These are phyloP conservation scores for Rubroshorea leprosula DNA, from an alignment of 345 rosid genomes.

Conservation along the genomic window DNA sequence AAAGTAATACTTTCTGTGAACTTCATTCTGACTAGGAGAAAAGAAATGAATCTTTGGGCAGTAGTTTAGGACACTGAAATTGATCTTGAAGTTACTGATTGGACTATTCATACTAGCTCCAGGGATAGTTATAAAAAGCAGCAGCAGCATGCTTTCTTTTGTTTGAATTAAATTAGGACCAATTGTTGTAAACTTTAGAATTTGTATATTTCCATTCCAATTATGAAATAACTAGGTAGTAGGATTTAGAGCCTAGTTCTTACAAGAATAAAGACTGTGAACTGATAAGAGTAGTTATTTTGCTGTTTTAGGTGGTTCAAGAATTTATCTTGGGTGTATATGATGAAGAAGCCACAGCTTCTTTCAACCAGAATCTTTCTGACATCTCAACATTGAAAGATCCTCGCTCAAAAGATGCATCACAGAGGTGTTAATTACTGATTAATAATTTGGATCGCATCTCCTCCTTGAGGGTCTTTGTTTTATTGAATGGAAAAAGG, in stretches of 20 bases:
- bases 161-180: neutral
- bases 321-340: conserved; percentile 73
- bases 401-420: conserved; percentile 77
- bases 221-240: neutral
- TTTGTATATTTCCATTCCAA: neutral
- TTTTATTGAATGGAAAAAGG: neutral
- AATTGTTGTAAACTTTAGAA: neutral
- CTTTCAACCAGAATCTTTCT: conserved; percentile 68
- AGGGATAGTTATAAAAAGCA: neutral
- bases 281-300: neutral
- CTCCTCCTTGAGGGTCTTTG: neutral
- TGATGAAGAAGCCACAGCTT: conserved; percentile 73
- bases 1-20: too few relatives aligned
- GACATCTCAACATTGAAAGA: conserved; percentile 66
- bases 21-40: neutral
- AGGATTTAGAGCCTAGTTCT: neutral
- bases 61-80: neutral
- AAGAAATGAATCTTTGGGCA: neutral
- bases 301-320: conserved; percentile 57
- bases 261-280: conserved; percentile 7
- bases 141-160: neutral
- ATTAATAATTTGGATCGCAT: neutral
- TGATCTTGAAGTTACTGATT: neutral
- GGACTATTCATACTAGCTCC: neutral
- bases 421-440: conserved; percentile 44